Evolutionary conservation across 192 early-diverging fungal species (phyloP).

Genomic region (Phycomyces nitens): DNA sequence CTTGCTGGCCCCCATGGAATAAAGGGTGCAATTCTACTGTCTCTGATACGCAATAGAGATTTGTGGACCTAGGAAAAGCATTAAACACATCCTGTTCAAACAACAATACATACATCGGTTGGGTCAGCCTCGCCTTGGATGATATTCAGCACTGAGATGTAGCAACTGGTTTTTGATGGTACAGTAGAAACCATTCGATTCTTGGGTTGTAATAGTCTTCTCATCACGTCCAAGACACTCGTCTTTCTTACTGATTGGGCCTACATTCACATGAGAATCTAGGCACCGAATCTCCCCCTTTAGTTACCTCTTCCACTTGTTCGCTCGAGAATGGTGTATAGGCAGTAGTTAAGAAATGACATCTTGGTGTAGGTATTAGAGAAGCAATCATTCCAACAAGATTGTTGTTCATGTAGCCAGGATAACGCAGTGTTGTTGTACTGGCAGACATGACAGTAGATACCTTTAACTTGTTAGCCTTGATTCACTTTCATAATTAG

Average conservation of each 20-base stretch:
- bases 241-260: constrained; percentile 94
- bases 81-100: neutral
- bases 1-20: constrained; percentile 99
- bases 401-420: constrained; percentile 99
- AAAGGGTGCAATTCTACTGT: constrained; percentile 90
- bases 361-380: constrained; percentile 96
- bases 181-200: constrained; percentile 96
- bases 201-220: constrained; percentile 92
- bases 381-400: constrained; percentile 92
- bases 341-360: constrained; percentile 91
- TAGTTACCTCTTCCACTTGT: constrained; percentile 75
- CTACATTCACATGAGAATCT: constrained; percentile 23
- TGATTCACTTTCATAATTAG: too few relatives aligned
- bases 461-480: too few relatives aligned
- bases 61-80: constrained; percentile 82
- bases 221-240: constrained; percentile 97
- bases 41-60: constrained; percentile 90
- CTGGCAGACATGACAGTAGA: constrained; percentile 97
- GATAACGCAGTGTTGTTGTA: constrained; percentile 95
- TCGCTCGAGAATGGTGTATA: constrained; percentile 98
- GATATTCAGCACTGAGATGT: constrained; percentile 96
- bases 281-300: neutral
- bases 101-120: constrained; percentile 68
- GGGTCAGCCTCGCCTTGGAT: constrained; percentile 99
- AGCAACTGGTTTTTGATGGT: constrained; percentile 90